Percentiles rank a stretch among this genome's conserved stretches.
These are phyloP conservation scores for Digitaria exilis DNA, from an alignment of 202 grass and related monocot species.

Conservation along the genomic window DNA sequence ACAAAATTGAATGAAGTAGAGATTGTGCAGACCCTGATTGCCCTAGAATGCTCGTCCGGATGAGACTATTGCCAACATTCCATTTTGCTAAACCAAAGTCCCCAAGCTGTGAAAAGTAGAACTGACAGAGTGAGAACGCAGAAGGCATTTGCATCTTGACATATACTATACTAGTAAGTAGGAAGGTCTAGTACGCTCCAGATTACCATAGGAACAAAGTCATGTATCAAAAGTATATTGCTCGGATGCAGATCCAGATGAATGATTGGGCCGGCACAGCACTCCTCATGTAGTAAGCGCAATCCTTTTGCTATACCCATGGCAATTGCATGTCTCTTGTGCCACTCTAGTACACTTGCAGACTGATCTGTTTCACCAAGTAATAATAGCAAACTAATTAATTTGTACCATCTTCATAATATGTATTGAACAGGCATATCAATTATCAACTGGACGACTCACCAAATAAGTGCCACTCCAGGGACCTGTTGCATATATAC, in stretches of 20 bases:
- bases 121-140: conserved; percentile 7
- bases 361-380: conserved; percentile 52
- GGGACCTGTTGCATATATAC: conserved; percentile 74
- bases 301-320: conserved; percentile 72
- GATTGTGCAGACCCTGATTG: conserved; percentile 49
- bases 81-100: conserved; percentile 78
- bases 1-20: conserved; percentile 6
- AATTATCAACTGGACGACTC: conserved; percentile 6
- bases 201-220: conserved; percentile 67
- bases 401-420: background rate
- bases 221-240: conserved; percentile 74
- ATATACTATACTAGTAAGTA: background rate
- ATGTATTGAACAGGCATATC: background rate
- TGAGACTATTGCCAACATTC: conserved; percentile 42
- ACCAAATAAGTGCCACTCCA: conserved; percentile 77
- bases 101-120: conserved; percentile 50
- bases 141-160: conserved; percentile 16
- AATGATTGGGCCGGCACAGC: conserved; percentile 66
- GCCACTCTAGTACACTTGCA: conserved; percentile 61
- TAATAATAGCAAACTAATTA: background rate
- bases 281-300: conserved; percentile 67
- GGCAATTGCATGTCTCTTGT: conserved; percentile 65
- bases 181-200: background rate
- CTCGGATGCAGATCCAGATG: conserved; percentile 70
- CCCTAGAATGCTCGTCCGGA: conserved; percentile 56